Conservation (phyloP, 2,329 filamentous ascomycete species). For the Huntiella savannae region DNA sequence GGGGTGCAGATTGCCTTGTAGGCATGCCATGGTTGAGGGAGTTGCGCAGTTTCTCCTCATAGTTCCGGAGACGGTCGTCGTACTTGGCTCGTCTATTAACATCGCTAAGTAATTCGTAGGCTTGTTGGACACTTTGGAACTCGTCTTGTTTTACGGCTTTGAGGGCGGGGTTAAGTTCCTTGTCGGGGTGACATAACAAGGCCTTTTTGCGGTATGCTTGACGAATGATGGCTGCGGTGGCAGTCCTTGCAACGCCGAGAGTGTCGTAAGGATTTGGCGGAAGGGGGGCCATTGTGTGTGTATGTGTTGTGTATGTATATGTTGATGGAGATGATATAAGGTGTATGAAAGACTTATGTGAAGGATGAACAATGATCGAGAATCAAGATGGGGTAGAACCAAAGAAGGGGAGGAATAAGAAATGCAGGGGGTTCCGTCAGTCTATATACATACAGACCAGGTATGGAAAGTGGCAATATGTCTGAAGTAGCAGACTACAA, state of each 20-base stretch:
- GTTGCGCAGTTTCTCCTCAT: constrained; percentile 14
- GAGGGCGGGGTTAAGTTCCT: constrained; percentile 57
- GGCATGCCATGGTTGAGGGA: constrained; percentile 23
- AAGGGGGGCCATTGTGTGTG: constrained; percentile 25
- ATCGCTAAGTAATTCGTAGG: constrained; percentile 78
- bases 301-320: background rate
- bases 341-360: background rate
- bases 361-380: background rate
- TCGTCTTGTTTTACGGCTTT: constrained; percentile 67
- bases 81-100: constrained; percentile 54
- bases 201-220: constrained; percentile 69
- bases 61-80: constrained; percentile 45
- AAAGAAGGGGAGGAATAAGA: background rate
- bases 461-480: too few species aligned
- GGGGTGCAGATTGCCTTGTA: constrained; percentile 18
- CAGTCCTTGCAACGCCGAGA: constrained; percentile 55
- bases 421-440: too few species aligned
- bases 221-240: constrained; percentile 53
- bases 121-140: constrained; percentile 82
- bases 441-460: too few species aligned
- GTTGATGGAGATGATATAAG: background rate
- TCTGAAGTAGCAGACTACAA: too few species aligned
- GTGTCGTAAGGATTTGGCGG: constrained; percentile 60
- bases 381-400: background rate
- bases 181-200: constrained; percentile 79